phyloP scores from a whole-genome alignment of 192 early-diverging fungal species.

The Coemansia sp. region DNA sequence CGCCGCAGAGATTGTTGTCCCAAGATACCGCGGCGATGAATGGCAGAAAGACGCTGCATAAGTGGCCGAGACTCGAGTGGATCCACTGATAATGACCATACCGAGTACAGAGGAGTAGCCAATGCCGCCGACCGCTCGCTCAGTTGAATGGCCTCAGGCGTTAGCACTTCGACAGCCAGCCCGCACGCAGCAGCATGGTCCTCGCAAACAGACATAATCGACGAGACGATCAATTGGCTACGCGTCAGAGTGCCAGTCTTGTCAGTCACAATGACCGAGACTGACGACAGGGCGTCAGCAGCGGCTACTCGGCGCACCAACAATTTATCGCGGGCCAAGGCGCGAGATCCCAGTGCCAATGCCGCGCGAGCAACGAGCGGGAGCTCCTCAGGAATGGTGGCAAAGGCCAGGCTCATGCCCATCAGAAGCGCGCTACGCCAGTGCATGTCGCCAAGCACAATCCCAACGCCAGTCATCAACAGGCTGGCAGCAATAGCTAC shows the following conservation, averaged over 20 bases:
- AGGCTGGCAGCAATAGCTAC: slow-evolving; percentile 23
- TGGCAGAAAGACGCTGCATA: slow-evolving; percentile 16
- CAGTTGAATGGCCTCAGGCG: slow-evolving; percentile 30
- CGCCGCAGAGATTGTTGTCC: not conserved
- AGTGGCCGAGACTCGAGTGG: slow-evolving; percentile 43
- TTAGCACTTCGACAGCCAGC: slow-evolving; percentile 39
- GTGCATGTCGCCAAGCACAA: slow-evolving; percentile 20
- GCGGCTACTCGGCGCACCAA: slow-evolving; percentile 69
- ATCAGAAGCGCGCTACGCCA: slow-evolving; percentile 46
- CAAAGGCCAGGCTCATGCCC: slow-evolving; percentile 49
- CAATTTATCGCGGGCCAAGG: slow-evolving; percentile 54
- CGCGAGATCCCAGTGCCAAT: slow-evolving; percentile 33
- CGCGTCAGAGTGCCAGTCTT: slow-evolving; percentile 76
- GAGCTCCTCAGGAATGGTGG: slow-evolving; percentile 56
- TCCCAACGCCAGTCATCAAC: slow-evolving; percentile 22
- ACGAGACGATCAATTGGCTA: slow-evolving; percentile 64
- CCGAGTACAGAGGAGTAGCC: slow-evolving; percentile 39
- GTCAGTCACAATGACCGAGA: slow-evolving; percentile 71
- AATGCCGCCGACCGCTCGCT: slow-evolving; percentile 32
- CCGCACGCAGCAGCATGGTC: slow-evolving; percentile 1
- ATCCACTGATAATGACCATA: slow-evolving; percentile 50
- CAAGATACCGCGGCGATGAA: not conserved
- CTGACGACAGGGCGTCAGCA: slow-evolving; percentile 67
- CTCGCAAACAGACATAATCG: slow-evolving; percentile 25
- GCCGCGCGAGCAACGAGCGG: slow-evolving; percentile 52